Evolutionary conservation across 1,284 basidiomycete genomes (phyloP).

Genomic region (Stygiomarasmius scandens): DNA sequence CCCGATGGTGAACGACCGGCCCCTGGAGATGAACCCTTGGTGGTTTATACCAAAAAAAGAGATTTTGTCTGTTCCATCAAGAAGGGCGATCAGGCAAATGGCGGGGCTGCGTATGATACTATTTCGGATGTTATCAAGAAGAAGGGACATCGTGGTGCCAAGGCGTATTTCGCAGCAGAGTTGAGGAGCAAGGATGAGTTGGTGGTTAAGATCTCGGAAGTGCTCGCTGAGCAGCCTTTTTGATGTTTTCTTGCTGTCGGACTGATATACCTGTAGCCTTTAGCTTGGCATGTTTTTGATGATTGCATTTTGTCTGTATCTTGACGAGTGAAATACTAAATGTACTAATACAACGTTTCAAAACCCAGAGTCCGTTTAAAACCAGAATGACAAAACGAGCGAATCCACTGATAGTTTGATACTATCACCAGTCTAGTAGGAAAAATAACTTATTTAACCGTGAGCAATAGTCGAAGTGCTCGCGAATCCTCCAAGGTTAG

Average conservation of each 20-base stretch:
- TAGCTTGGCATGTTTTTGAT: no score
- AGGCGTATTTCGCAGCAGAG: conserved; percentile 60
- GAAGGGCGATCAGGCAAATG: conserved; percentile 31
- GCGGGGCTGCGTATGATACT: conserved; percentile 37
- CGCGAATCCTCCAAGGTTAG: conserved; percentile 15
- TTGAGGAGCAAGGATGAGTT: conserved; percentile 47
- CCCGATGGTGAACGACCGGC: neutral
- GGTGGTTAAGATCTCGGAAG: conserved; percentile 51
- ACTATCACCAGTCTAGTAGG: no score
- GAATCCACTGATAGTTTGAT: no score
- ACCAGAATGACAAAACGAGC: no score
- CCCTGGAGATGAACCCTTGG: conserved; percentile 27
- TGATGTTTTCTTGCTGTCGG: conserved; percentile 15
- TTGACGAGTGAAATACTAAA: no score
- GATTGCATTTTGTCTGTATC: no score
- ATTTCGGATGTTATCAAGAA: conserved; percentile 38
- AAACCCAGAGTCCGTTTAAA: no score
- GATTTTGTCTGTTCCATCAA: conserved; percentile 49
- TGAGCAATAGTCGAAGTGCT: conserved; percentile 1
- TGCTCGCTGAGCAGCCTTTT: conserved; percentile 53
- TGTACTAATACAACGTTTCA: no score
- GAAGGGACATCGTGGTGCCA: conserved; percentile 47
- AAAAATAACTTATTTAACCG: neutral
- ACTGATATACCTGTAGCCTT: no score
- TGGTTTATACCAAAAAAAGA: conserved; percentile 55